Percentiles rank a stretch among this genome's conserved stretches.
phyloP scores from a whole-genome alignment of 345 rosid species.

The Eucalyptus cladocalyx region DNA sequence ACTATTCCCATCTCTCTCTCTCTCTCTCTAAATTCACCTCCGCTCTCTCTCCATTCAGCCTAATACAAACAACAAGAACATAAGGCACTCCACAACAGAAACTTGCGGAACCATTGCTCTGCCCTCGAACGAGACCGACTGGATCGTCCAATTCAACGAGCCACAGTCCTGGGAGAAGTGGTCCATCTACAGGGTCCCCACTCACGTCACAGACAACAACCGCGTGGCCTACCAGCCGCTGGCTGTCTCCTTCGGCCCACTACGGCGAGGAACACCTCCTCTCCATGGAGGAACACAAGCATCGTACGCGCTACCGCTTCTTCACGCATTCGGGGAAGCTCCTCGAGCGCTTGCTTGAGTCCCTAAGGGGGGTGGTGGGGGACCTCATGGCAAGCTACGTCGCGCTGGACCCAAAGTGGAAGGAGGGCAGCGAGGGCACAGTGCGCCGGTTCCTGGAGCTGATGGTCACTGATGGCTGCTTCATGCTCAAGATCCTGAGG shows the following conservation, averaged over 20 bases:
- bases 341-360: neutral
- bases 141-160: neutral
- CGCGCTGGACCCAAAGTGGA: neutral
- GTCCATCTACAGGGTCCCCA: conserved; percentile 27
- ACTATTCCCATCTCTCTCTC: neutral
- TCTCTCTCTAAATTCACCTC: neutral
- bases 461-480: conserved; percentile 40
- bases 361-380: neutral
- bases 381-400: neutral
- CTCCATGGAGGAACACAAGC: conserved; percentile 3
- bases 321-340: neutral
- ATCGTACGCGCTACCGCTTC: neutral
- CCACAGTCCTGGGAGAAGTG: conserved; percentile 7
- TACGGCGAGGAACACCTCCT: neutral
- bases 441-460: conserved; percentile 1
- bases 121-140: neutral
- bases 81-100: neutral
- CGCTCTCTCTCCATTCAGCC: neutral
- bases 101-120: neutral
- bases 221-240: conserved; percentile 21
- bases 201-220: conserved; percentile 9
- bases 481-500: conserved; percentile 28
- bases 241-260: conserved; percentile 24
- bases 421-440: neutral
- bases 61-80: neutral